Base-by-base conservation (phyloP, 805 yeast species). In the Tetrapisispora nanseiensis region DNA sequence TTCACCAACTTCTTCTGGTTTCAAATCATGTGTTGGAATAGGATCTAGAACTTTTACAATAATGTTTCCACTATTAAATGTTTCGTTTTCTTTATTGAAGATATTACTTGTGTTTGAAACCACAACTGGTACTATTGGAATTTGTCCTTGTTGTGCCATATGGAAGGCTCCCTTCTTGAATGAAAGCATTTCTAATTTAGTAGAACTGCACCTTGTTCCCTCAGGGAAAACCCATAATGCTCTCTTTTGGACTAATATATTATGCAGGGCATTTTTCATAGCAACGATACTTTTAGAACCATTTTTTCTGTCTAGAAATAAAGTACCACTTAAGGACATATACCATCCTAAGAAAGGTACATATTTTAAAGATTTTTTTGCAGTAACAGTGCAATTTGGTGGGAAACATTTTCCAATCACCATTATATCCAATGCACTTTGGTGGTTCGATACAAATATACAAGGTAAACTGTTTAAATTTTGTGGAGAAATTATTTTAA, bases 101-200 rank as follows among this genome's bases (percentile, higher is more conserved):
- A 92, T 59, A 23, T 76, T 73, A 3, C 95, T 79, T 42, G 95
- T 85, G 67, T 92, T 92, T 24, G 90, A 76, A 8, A 86, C 86
- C 11, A 86, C 94, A 39, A 83, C 69, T 8, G 99, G 98, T 18
- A 92, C 77, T 39, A 92, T 70, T 15, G 97, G 97, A 29, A 90
- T 78, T 33, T 77, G 78, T 6, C 95, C 95, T 64, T 87, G 95
- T 47, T 83, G 82, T 6, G 99, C 99, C 57, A 92, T 73, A 64
- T 92, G 96, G 78, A 92, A 92, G 0, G 97, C 97, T 41, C 99
- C 99, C 60, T 92, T 92, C 65, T 92, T 92, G 68, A 92, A 86
- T 1, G 95, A 95, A 37, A 86, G 71, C 61, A 92, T 65, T 5
- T 71, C 77, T 40, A 94, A 80, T 29, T 70, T 71, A 21, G 74